Evolutionary conservation across 108 stramenopile species (phyloP).

Genomic region (Cyclostephanos tholiformis): DNA sequence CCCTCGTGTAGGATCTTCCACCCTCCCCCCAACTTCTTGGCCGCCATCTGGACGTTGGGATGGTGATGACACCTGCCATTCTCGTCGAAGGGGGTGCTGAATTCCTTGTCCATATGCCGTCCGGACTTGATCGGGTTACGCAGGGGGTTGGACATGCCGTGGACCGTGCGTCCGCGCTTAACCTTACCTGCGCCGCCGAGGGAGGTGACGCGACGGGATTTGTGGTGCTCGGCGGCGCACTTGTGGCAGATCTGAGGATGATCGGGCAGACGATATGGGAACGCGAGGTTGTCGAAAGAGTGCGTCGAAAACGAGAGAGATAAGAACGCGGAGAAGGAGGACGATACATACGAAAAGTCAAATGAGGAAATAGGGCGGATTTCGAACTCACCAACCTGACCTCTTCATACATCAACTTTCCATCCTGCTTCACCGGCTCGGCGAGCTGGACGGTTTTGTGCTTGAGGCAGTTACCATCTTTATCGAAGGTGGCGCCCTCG

Average conservation of each 20-base stretch:
- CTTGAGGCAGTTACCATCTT: slow-evolving; percentile 28
- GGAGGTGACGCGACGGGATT: slow-evolving; percentile 51
- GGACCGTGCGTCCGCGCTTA: slow-evolving; percentile 39
- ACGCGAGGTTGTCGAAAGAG: not conserved
- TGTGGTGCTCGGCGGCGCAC: slow-evolving; percentile 38
- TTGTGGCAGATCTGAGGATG: slow-evolving; percentile 37
- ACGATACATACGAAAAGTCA: not conserved
- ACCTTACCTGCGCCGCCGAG: slow-evolving; percentile 41
- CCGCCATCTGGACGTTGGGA: slow-evolving; percentile 45
- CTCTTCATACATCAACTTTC: slow-evolving; percentile 43
- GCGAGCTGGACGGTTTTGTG: slow-evolving; percentile 32
- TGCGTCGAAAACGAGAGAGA: not conserved
- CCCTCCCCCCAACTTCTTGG: slow-evolving; percentile 44
- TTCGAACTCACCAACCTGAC: slow-evolving; percentile 38
- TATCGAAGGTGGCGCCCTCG: slow-evolving; percentile 40
- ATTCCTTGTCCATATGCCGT: slow-evolving; percentile 46
- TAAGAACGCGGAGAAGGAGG: not conserved
- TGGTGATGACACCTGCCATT: slow-evolving; percentile 46
- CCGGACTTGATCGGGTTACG: slow-evolving; percentile 19
- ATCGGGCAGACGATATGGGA: not conserved
- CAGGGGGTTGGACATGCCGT: slow-evolving; percentile 40
- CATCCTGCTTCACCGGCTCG: slow-evolving; percentile 45
- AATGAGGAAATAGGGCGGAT: not conserved
- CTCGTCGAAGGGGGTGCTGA: slow-evolving; percentile 49
- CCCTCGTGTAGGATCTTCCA: slow-evolving; percentile 44